Evolutionary conservation across 495 filamentous ascomycete genomes (phyloP), one percentile per base, ranked within the genome.

Genomic region (Aspergillus mulundensis): DNA sequence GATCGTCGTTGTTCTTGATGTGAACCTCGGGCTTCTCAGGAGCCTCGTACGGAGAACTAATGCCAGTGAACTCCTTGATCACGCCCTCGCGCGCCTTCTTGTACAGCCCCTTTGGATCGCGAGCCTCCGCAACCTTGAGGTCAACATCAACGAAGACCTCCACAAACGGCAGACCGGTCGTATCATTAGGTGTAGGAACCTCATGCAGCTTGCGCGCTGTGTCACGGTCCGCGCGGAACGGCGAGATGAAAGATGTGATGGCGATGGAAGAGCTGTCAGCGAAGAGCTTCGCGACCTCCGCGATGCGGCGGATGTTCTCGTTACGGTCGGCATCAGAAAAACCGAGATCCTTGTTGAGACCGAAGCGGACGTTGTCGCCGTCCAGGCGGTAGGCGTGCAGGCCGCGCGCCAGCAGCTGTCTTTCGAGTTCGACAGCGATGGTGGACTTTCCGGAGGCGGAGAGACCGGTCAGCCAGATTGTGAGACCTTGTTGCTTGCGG

Each of bases 281-380:
- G 71, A 98, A 97, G 44, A 98, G 84, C 71, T 95, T 95, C 15
- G 94, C 91, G 11, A 98, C 93, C 79, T 98, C 95, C 15, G 89
- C 89, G 62, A 98, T 95, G 53, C 94, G 83, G 46, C 94, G 82
- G 70, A 98, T 98, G 75, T 98, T 98, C 83, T 97, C 95, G 69
- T 90, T 91, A 56, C 94, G 84, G 77, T 97, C 94, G 63, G 83
- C 81, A 65, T 95, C 91, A 61, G 84, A 88, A 79, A 97, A 97
- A 4, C 92, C 93, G 30, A 97, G 82, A 77, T 98, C 93, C 71
- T 91, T 91, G 81, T 98, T 98, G 62, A 98, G 78, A 2, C 94
- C 95, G 79, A 97, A 97, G 55, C 94, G 93, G 65, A 98, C 86
- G 78, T 98, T 98, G 81, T 98, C 94, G 64, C 94, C 94, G 72